Evolutionary conservation across 2,329 filamentous ascomycete genomes (phyloP), one percentile per base, ranked within the genome.

Genomic region (Ascosphaera apis): DNA sequence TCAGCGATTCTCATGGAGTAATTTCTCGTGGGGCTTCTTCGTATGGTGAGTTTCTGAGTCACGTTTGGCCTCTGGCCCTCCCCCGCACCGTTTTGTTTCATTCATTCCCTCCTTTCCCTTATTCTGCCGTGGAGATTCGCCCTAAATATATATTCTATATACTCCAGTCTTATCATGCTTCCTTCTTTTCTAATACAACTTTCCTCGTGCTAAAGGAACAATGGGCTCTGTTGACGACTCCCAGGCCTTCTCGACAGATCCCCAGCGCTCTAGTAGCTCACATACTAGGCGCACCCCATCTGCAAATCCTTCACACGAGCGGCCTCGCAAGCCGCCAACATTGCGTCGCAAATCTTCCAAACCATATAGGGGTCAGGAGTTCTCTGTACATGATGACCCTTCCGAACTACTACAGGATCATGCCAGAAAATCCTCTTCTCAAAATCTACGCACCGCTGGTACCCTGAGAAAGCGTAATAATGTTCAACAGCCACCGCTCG

Each of bases 371-470:
- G 80, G 84, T 19, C 78, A 79, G 42, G 66, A 86, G 40, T 95
- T 91, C 57, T 93, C 84, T 0, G 81, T 81, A 34, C 84, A 95
- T 50, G 86, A 95, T 52, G 83, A 82, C 48, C 63, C 73, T 16
- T 66, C 72, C 43, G 86, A 93, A 54, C 72, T 92, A 15, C 74
- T 80, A 48, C 69, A 70, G 41, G 78, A 83, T 47, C 65, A 44
- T 60, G 68, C 39, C 54, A 60, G 43, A 44, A 55, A 43, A 31
- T 13, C 30, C n/a, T 31, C 30, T 7, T 31, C 30, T 17, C 30
- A 31, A 12, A 31, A 12, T 17, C 12, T 31, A 7, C 30, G 30
- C 30, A 4, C 30, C 7, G 16, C n/a, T 17, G 16, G 30, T 17
- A 4, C n/a, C 30, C 12, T 31, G 30, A 13, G 30, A 7, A 31